Conservation (phyloP, 1,284 basidiomycete species). For the Entoloma clypeatum region DNA sequence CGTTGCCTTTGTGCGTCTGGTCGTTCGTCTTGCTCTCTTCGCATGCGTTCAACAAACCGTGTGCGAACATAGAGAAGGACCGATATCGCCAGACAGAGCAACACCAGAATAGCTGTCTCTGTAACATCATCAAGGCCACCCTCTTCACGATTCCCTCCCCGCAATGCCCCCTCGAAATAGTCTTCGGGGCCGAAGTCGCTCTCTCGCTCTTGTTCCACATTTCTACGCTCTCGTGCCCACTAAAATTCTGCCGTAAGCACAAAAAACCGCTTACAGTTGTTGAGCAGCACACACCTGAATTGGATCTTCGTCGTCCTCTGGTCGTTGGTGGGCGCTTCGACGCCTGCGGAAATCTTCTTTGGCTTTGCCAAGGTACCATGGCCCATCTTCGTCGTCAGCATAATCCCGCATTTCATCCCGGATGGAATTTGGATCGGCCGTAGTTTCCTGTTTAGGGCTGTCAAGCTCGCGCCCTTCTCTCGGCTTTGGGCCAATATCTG, state of each 20-base stretch:
- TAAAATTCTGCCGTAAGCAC: constrained; percentile 26
- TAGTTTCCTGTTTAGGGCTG: constrained; percentile 25
- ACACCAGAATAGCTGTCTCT: constrained; percentile 69
- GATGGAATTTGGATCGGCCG: constrained; percentile 18
- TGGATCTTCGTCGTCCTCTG: constrained; percentile 60
- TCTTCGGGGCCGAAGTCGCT: constrained; percentile 76
- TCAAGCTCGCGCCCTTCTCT: constrained; percentile 34
- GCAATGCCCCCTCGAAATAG: constrained; percentile 67
- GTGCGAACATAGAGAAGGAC: constrained; percentile 68
- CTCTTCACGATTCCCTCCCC: constrained; percentile 56
- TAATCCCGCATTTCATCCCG: constrained; percentile 27
- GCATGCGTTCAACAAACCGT: constrained; percentile 63
- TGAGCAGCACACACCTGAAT: constrained; percentile 47
- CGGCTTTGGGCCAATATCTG: constrained; percentile 8
- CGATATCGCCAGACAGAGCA: constrained; percentile 63
- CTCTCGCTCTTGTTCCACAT: constrained; percentile 68
- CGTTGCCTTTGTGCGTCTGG: constrained; percentile 27
- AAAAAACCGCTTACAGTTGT: constrained; percentile 1
- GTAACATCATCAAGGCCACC: constrained; percentile 59
- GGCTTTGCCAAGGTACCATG: constrained; percentile 79
- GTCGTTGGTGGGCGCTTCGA: constrained; percentile 37
- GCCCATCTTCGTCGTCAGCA: constrained; percentile 49
- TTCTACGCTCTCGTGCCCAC: constrained; percentile 74
- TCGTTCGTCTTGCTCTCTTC: constrained; percentile 49
- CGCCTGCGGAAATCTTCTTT: constrained; percentile 67